phyloP scores from a whole-genome alignment of 225 moss, liverwort and hornwort species.

The Lunularia cruciata region DNA sequence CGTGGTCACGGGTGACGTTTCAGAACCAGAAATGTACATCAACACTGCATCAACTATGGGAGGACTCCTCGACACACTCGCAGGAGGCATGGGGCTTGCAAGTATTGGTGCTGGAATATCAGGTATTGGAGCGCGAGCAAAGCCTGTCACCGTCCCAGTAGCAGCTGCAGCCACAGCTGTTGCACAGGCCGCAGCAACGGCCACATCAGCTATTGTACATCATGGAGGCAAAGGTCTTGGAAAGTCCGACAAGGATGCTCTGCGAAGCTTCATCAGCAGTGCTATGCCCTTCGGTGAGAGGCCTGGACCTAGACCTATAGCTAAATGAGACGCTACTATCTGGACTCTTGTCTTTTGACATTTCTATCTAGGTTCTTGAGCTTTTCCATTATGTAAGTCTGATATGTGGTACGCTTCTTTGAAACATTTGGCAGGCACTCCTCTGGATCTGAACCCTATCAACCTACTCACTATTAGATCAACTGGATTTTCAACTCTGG shows the following conservation, averaged over 20 bases:
- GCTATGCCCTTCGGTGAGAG: slow-evolving; percentile 80
- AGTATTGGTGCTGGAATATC: slow-evolving; percentile 69
- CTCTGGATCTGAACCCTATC: slow-evolving; percentile 74
- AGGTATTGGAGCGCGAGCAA: slow-evolving; percentile 83
- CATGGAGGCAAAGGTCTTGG: slow-evolving; percentile 60
- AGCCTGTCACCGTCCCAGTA: slow-evolving; percentile 91
- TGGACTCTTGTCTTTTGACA: too few species aligned
- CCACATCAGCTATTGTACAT: slow-evolving; percentile 83
- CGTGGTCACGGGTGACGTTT: slow-evolving; percentile 75
- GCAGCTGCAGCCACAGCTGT: slow-evolving; percentile 94
- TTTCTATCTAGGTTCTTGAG: too few species aligned
- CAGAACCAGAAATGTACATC: slow-evolving; percentile 79
- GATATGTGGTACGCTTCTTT: too few species aligned
- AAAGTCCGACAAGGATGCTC: slow-evolving; percentile 82
- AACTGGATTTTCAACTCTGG: slow-evolving; percentile 69
- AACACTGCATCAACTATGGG: slow-evolving; percentile 75
- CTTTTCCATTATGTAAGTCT: too few species aligned
- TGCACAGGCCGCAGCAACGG: slow-evolving; percentile 85
- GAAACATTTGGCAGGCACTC: slow-evolving; percentile 49
- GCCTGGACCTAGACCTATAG: not conserved
- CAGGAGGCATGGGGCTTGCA: slow-evolving; percentile 78
- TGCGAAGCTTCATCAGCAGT: slow-evolving; percentile 80
- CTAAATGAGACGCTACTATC: too few species aligned
- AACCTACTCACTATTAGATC: slow-evolving; percentile 73
- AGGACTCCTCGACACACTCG: slow-evolving; percentile 81